Conservation (phyloP, 495 filamentous ascomycete genomes). For the Halenospora varia region DNA sequence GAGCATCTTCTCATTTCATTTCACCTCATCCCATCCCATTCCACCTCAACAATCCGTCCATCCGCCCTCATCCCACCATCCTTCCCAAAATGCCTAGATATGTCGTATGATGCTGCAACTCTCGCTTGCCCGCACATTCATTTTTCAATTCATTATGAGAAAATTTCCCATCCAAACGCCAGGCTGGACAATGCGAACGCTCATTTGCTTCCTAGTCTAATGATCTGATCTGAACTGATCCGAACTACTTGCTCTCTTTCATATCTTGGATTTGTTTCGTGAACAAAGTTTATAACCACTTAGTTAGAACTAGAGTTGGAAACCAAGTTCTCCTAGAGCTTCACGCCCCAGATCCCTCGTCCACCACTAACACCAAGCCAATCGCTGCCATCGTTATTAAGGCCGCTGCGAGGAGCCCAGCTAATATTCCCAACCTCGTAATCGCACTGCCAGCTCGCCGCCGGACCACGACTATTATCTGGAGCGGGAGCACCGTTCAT, state of each 20-base stretch:
- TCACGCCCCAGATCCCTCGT: slow-evolving; percentile 86
- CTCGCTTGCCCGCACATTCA: slow-evolving; percentile 9
- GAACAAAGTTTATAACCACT: too few relatives aligned
- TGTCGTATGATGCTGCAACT: too few relatives aligned
- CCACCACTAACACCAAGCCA: slow-evolving; percentile 95
- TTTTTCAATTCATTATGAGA: background rate
- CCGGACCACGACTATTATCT: slow-evolving; percentile 64
- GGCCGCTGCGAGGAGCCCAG: slow-evolving; percentile 80
- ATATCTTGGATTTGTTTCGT: background rate
- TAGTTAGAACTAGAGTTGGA: background rate
- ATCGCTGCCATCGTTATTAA: slow-evolving; percentile 73
- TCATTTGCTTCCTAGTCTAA: slow-evolving; percentile 16
- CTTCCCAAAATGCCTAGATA: slow-evolving; percentile 23
- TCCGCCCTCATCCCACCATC: too few relatives aligned
- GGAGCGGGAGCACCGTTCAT: slow-evolving; percentile 42
- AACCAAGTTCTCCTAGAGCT: slow-evolving; percentile 42
- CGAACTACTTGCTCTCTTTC: background rate
- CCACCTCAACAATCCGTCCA: background rate
- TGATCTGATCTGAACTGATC: background rate
- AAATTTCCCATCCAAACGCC: slow-evolving; percentile 16
- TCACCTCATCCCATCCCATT: slow-evolving; percentile 2
- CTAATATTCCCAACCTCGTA: slow-evolving; percentile 94
- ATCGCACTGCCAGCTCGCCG: slow-evolving; percentile 89
- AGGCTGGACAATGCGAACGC: slow-evolving; percentile 20
- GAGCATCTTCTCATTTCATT: background rate